Evolutionary conservation across 2,329 filamentous ascomycete species (phyloP).

Genomic region (Fusarium verrucosum): DNA sequence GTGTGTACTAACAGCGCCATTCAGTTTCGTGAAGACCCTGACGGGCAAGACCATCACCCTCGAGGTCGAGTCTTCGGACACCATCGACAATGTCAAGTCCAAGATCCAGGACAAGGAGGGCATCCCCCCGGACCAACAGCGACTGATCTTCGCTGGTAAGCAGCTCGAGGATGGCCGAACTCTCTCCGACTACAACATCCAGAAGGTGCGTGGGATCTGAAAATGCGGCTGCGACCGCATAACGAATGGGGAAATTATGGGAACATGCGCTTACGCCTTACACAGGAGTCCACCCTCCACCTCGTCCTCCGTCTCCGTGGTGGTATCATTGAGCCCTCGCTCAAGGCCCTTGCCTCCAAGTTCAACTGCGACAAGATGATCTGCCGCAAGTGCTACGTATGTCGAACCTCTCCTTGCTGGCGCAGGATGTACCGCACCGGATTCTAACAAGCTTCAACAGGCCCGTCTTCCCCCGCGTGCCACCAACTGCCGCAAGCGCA

Average conservation of each 20-base stretch:
- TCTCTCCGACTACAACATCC: constrained; percentile 98
- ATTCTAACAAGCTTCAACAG: constrained; percentile 47
- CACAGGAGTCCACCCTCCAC: constrained; percentile 95
- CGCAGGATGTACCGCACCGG: neutral
- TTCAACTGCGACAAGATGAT: constrained; percentile 99
- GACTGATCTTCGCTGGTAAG: constrained; percentile 98
- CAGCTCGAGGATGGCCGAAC: constrained; percentile 98
- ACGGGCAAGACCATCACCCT: constrained; percentile 99
- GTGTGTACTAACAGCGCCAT: constrained; percentile 44
- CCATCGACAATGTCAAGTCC: constrained; percentile 99
- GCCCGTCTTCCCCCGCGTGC: constrained; percentile 94
- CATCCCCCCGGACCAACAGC: constrained; percentile 97
- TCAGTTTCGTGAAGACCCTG: constrained; percentile 99
- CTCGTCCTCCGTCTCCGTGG: constrained; percentile 98
- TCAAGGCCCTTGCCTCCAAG: constrained; percentile 98
- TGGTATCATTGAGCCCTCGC: constrained; percentile 98
- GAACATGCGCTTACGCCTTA: constrained; percentile 45
- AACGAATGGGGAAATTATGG: neutral
- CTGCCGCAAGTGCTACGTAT: constrained; percentile 99
- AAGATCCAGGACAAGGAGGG: constrained; percentile 99
- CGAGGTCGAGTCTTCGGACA: constrained; percentile 98
- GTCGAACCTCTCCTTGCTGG: constrained; percentile 49
- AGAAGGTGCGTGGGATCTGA: constrained; percentile 75
- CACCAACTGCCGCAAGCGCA: constrained; percentile 99
- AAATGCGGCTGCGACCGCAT: constrained; percentile 4